Conservation (phyloP, 352 stramenopile genomes). For the Phytophthora gonapodyides region DNA sequence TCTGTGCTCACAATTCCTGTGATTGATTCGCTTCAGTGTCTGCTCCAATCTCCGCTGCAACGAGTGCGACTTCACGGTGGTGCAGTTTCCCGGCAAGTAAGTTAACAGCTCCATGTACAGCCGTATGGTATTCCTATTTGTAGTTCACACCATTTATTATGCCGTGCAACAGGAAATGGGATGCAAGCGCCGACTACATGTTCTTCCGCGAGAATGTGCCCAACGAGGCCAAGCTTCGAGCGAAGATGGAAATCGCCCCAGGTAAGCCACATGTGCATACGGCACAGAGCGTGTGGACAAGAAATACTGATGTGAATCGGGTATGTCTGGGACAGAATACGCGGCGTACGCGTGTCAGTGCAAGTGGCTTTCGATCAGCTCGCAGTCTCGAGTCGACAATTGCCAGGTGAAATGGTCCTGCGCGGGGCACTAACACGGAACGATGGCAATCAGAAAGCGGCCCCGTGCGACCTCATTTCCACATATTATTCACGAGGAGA, state of each 20-base stretch:
- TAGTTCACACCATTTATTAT: not conserved
- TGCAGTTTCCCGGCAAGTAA: constrained; percentile 76
- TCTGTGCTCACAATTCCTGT: not conserved
- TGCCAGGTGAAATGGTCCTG: constrained; percentile 77
- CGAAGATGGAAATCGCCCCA: constrained; percentile 59
- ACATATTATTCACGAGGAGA: constrained; percentile 18
- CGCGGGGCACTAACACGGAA: constrained; percentile 51
- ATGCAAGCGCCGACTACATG: constrained; percentile 77
- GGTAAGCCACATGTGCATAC: constrained; percentile 32
- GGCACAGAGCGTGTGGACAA: not conserved
- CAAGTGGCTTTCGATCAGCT: constrained; percentile 74
- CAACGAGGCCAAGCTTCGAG: constrained; percentile 66
- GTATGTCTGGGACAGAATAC: constrained; percentile 32
- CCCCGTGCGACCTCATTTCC: constrained; percentile 9
- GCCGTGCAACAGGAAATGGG: constrained; percentile 57
- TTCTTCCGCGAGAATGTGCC: constrained; percentile 86
- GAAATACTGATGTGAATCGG: constrained; percentile 4
- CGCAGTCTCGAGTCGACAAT: constrained; percentile 50
- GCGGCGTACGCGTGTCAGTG: constrained; percentile 82
- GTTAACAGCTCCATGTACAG: constrained; percentile 8
- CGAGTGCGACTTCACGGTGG: constrained; percentile 81
- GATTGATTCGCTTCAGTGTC: constrained; percentile 31
- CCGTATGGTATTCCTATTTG: not conserved
- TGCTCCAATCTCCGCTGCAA: constrained; percentile 83
- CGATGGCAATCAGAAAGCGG: constrained; percentile 1